These are phyloP conservation scores for Tillandsia leiboldiana DNA, from an alignment of 176 grass and related monocot genomes.

Conservation along the genomic window DNA sequence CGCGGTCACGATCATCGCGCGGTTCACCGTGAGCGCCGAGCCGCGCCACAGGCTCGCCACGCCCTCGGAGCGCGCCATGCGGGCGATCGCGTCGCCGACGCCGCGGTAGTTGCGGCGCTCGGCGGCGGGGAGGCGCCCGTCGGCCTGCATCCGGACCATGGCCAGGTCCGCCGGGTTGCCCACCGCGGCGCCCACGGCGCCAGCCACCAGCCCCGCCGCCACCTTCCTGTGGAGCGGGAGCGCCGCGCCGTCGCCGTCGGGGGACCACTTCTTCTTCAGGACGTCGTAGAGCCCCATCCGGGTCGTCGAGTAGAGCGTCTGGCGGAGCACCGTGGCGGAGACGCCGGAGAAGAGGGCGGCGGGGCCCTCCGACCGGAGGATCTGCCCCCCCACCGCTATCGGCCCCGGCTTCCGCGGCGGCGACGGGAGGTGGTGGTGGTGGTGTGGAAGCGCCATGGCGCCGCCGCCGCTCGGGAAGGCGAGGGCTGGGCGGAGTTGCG, in stretches of 20 bases:
- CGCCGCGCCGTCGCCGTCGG: conserved; percentile 28
- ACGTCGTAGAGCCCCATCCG: conserved; percentile 94
- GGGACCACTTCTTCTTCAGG: conserved; percentile 64
- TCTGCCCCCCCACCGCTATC: conserved; percentile 59
- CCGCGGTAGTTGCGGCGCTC: conserved; percentile 79
- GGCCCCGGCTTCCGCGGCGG: conserved; percentile 48
- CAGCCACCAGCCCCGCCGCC: conserved; percentile 55
- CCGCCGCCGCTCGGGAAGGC: conserved; percentile 24
- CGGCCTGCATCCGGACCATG: conserved; percentile 98
- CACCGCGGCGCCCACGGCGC: conserved; percentile 68
- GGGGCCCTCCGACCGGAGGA: conserved; percentile 72
- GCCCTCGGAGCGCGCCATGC: conserved; percentile 63
- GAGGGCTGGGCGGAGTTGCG: conserved; percentile 49
- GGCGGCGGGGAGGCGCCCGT: conserved; percentile 61
- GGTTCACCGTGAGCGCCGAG: conserved; percentile 68
- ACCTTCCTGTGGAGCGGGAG: conserved; percentile 72
- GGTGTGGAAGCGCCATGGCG: conserved; percentile 28
- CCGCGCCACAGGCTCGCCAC: conserved; percentile 79
- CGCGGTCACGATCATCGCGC: conserved; percentile 86
- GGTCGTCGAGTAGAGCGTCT: conserved; percentile 94
- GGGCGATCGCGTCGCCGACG: conserved; percentile 63
- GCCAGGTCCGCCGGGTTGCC: conserved; percentile 91
- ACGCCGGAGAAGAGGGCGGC: conserved; percentile 67
- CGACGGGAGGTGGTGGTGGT: conserved; percentile 11
- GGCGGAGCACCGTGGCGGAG: conserved; percentile 73